These are phyloP conservation scores for Diplogelasinospora grovesii DNA, from an alignment of 495 filamentous ascomycete genomes.

Conservation along the genomic window DNA sequence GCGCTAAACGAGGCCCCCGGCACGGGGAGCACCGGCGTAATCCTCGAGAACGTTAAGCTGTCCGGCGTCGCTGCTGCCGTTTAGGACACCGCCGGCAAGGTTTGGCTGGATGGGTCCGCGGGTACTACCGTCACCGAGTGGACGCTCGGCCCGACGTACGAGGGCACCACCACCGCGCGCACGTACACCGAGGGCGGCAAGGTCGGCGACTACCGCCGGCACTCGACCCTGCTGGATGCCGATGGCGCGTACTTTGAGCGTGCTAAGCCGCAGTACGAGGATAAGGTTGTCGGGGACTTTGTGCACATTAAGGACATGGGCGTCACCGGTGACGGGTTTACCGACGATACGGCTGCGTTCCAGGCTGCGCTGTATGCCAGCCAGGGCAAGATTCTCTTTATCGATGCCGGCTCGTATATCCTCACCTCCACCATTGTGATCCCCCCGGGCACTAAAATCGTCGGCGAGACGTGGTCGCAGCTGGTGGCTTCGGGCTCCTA, in stretches of 20 bases:
- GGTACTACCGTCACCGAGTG: too few relatives aligned
- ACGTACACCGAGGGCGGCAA: constrained; percentile 56
- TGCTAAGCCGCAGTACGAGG: too few relatives aligned
- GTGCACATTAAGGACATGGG: constrained; percentile 62
- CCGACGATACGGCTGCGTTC: constrained; percentile 42
- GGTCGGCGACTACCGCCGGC: constrained; percentile 36
- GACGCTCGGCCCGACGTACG: too few relatives aligned
- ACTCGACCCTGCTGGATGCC: not conserved
- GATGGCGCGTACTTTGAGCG: constrained; percentile 52
- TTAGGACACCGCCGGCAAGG: constrained; percentile 34
- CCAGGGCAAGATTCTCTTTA: constrained; percentile 21
- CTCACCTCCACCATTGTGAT: constrained; percentile 25
- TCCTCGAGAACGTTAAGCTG: constrained; percentile 68
- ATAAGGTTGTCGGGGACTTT: constrained; percentile 38
- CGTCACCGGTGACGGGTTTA: constrained; percentile 66
- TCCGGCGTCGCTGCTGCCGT: constrained; percentile 44
- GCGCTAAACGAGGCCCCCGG: constrained; percentile 43
- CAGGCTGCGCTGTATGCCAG: not conserved
- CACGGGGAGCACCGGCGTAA: constrained; percentile 55
- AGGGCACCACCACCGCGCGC: constrained; percentile 50
- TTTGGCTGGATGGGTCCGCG: constrained; percentile 48
- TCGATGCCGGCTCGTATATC: constrained; percentile 22
- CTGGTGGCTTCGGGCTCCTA: too few relatives aligned
- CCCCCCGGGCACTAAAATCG: too few relatives aligned
- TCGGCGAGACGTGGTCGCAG: too few relatives aligned